Base-by-base conservation (phyloP, 2,329 filamentous ascomycete genomes). In the Magnaporthiopsis incrustans region DNA sequence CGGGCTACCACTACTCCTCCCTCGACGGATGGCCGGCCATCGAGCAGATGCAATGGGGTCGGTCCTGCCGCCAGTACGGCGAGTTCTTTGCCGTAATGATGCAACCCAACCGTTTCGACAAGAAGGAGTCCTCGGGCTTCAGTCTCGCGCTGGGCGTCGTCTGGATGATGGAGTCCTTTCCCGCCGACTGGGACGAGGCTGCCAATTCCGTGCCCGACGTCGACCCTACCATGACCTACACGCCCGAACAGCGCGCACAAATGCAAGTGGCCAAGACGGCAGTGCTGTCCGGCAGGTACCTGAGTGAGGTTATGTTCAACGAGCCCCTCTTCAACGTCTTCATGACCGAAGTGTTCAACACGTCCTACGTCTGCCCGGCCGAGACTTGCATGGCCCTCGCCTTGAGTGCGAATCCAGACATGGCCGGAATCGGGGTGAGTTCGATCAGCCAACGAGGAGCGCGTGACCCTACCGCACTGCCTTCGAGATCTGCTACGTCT, bases 311-410 rank as follows among this genome's bases (percentile, higher is more conserved):
- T 2, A 18, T 27, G 4, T 6, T 1, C 38, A 30, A 11, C 18
- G 1, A 3, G 25, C 53, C 64, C n/a, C 25, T 15, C 7, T 60
- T 61, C 61, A 25, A 64, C 14, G 61, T 38, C 12, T 67, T 67
- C 38, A 56, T 65, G 57, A 30, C 57, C 22, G 50, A 66, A 25
- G 63, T 66, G 14, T 26, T 67, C n/a, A 64, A 64, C 64, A 30
- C 68, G 3, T 61, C 63, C 0, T 56, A 64, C 5, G 5, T 27
- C 2, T 67, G 69, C 44, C 64, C 62, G 7, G 10, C 8, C 3
- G 65, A 65, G 15, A 68, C 66, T 30, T 70, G 69, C 64, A 67
- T 66, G 61, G 69, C 69, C 14, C 50, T 69, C 8, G 67, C 66
- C 0, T 67, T 65, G 22, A 67, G 66, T 7, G 67, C 66, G 33